phyloP scores from a whole-genome alignment of 2,329 filamentous ascomycete species.

The Pseudocercospora pini-densiflorae region DNA sequence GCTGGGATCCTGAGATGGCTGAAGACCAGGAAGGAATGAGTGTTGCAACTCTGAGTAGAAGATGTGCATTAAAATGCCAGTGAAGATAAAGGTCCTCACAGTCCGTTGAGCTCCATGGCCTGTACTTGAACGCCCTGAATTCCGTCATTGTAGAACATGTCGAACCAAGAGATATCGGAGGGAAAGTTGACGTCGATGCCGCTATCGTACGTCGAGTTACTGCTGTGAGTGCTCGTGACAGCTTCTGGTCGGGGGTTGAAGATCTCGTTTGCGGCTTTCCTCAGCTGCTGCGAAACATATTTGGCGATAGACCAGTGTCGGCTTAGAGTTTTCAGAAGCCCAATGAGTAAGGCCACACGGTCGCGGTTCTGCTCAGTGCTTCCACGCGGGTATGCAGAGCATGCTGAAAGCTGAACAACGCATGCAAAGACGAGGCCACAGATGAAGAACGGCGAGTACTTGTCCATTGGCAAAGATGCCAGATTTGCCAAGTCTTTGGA shows the following conservation, averaged over 20 bases:
- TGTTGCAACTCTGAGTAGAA: not conserved
- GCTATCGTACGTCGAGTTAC: slow-evolving; percentile 22
- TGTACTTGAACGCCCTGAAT: slow-evolving; percentile 10
- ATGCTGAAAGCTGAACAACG: slow-evolving; percentile 81
- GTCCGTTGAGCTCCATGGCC: not conserved
- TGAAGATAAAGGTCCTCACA: not conserved
- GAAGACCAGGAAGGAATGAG: not conserved
- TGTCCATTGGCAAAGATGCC: slow-evolving; percentile 73
- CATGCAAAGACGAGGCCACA: slow-evolving; percentile 79
- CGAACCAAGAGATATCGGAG: slow-evolving; percentile 29
- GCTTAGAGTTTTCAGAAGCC: slow-evolving; percentile 70
- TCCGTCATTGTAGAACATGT: slow-evolving; percentile 28
- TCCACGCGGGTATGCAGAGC: slow-evolving; percentile 64
- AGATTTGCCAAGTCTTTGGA: slow-evolving; percentile 78
- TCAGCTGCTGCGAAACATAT: slow-evolving; percentile 73
- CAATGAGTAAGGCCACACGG: slow-evolving; percentile 72
- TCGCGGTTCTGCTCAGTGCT: slow-evolving; percentile 72
- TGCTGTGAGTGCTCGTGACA: slow-evolving; percentile 9
- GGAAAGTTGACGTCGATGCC: slow-evolving; percentile 21
- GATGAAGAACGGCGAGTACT: slow-evolving; percentile 83
- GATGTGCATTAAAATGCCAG: not conserved
- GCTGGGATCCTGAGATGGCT: not conserved
- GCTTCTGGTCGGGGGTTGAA: slow-evolving; percentile 26
- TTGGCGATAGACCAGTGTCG: slow-evolving; percentile 74
- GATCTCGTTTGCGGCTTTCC: slow-evolving; percentile 73